Conservation (phyloP, 495 filamentous ascomycete species). For the Xeromyces bisporus region DNA sequence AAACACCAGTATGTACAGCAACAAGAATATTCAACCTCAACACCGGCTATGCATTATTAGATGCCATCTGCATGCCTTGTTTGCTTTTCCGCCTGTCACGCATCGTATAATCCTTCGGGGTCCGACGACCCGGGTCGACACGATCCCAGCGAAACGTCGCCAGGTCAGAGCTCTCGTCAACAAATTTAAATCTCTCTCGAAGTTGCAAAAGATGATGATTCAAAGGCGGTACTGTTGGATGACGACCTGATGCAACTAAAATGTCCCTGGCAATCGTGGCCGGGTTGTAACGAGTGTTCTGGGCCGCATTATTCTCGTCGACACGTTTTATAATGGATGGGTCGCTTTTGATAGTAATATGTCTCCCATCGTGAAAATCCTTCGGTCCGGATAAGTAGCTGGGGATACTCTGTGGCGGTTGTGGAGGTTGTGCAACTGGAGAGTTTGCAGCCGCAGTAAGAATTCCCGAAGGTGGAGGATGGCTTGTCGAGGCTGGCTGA, state of each 20-base stretch:
- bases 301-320: conserved; percentile 26
- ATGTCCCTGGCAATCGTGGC: conserved; percentile 51
- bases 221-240: conserved; percentile 37
- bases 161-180: conserved; percentile 34
- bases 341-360: conserved; percentile 1
- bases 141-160: conserved; percentile 52
- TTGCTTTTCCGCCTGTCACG: too few species aligned
- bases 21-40: too few species aligned
- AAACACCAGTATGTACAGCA: too few species aligned
- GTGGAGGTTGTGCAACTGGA: too few species aligned
- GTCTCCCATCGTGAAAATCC: conserved; percentile 1
- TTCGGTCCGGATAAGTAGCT: conserved; percentile 4
- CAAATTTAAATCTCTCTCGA: conserved; percentile 19
- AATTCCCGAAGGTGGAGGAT: too few species aligned
- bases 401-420: neutral
- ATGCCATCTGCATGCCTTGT: too few species aligned
- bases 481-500: neutral
- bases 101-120: too few species aligned
- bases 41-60: too few species aligned
- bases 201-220: conserved; percentile 43
- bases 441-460: too few species aligned
- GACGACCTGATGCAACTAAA: conserved; percentile 39
- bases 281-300: conserved; percentile 35
- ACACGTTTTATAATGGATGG: conserved; percentile 24
- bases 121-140: conserved; percentile 32